Conservation (phyloP, 2,329 filamentous ascomycete genomes). For the Penicillium sp. region DNA sequence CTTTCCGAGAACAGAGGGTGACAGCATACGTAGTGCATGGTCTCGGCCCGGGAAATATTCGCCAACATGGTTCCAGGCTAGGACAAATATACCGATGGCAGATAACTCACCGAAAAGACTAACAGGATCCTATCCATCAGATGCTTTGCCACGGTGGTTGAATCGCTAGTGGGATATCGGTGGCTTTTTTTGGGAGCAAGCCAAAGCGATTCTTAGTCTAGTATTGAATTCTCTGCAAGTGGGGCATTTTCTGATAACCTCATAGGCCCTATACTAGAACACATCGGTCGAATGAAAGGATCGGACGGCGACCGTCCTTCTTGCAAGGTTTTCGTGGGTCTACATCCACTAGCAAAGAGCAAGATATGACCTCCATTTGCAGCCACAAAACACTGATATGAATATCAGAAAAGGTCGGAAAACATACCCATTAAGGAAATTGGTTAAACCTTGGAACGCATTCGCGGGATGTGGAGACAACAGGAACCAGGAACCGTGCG, state of each 20-base stretch:
- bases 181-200: too few relatives aligned
- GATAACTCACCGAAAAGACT: background rate
- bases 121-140: background rate
- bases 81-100: background rate
- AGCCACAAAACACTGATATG: background rate
- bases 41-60: background rate
- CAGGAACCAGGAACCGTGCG: background rate
- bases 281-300: too few relatives aligned
- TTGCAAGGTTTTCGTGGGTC: too few relatives aligned
- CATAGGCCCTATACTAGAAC: too few relatives aligned
- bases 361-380: too few relatives aligned
- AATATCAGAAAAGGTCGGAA: background rate
- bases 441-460: background rate
- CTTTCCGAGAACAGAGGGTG: too few relatives aligned
- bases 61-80: background rate
- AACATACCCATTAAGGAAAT: background rate
- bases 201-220: too few relatives aligned
- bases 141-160: background rate
- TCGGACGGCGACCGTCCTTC: too few relatives aligned
- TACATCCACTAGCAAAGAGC: too few relatives aligned
- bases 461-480: background rate
- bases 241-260: too few relatives aligned
- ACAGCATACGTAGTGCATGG: background rate
- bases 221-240: too few relatives aligned
- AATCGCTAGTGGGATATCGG: background rate